phyloP scores from a whole-genome alignment of 352 stramenopile species.

The Phytophthora rubi region DNA sequence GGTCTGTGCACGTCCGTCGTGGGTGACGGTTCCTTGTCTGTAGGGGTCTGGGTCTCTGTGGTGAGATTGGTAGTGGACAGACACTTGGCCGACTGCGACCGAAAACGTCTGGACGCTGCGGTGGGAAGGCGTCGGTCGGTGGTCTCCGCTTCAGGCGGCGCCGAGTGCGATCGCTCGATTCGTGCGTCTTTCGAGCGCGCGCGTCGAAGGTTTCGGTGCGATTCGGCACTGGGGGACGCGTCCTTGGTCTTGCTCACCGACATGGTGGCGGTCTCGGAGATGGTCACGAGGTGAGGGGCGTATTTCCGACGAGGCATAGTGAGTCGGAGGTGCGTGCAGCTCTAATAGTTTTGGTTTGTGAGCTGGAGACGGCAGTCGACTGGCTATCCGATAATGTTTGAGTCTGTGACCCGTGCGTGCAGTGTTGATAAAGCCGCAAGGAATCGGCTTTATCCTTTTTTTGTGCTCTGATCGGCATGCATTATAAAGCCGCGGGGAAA shows the following conservation, averaged over 20 bases:
- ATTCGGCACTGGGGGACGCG: neutral
- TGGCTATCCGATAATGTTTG: constrained; percentile 12
- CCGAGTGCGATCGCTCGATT: constrained; percentile 35
- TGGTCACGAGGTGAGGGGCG: constrained; percentile 56
- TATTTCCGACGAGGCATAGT: constrained; percentile 52
- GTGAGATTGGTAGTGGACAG: constrained; percentile 17
- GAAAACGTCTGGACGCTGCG: constrained; percentile 9
- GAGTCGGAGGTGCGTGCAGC: constrained; percentile 1
- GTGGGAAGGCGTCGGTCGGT: constrained; percentile 15
- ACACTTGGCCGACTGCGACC: constrained; percentile 30
- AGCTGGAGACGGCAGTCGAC: neutral
- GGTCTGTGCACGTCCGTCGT: neutral
- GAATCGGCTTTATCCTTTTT: too few species aligned
- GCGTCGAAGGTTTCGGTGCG: neutral
- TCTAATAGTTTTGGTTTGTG: constrained; percentile 6
- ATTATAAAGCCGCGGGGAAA: too few species aligned
- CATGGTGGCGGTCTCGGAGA: constrained; percentile 67
- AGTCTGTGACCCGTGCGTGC: constrained; percentile 2
- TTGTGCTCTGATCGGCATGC: too few species aligned
- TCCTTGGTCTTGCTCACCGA: constrained; percentile 27
- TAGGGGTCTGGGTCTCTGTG: constrained; percentile 7
- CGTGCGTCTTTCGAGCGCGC: constrained; percentile 15
- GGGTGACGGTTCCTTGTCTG: neutral
- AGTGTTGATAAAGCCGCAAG: too few species aligned
- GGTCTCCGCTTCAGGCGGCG: constrained; percentile 35